Evolutionary conservation across 202 grass and related monocot genomes (phyloP).

Genomic region (Dendrocalamus latiflorus): DNA sequence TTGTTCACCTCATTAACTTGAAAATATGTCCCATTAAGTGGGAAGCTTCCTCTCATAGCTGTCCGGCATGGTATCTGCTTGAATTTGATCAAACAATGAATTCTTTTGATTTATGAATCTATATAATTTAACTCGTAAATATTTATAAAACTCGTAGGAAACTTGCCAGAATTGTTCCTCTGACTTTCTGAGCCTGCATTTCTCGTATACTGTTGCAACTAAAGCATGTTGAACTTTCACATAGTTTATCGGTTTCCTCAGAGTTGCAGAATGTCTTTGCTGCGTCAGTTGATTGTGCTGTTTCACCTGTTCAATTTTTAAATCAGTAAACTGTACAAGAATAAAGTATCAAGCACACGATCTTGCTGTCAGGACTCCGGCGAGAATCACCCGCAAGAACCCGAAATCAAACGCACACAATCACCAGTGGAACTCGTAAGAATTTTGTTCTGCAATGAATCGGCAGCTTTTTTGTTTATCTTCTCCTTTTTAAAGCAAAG

Average conservation of each 20-base stretch:
- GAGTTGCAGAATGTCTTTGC: conserved; percentile 67
- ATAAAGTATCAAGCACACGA: conserved; percentile 1
- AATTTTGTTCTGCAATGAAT: too few species aligned
- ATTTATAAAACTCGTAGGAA: neutral
- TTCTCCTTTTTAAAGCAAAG: too few species aligned
- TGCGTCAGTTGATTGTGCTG: conserved; percentile 72
- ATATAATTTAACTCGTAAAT: conserved; percentile 13
- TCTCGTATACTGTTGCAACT: conserved; percentile 68
- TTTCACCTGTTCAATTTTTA: conserved; percentile 61
- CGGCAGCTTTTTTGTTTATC: too few species aligned
- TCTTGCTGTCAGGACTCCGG: too few species aligned
- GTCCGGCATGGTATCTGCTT: conserved; percentile 87
- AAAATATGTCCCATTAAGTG: too few species aligned
- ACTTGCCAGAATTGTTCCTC: conserved; percentile 75
- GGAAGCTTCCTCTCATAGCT: conserved; percentile 93
- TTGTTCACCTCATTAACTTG: conserved; percentile 77
- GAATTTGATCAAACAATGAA: conserved; percentile 32
- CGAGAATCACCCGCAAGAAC: too few species aligned
- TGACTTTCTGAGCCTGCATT: conserved; percentile 58
- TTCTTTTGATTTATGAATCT: conserved; percentile 4
- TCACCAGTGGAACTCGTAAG: too few species aligned
- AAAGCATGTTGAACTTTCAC: conserved; percentile 57
- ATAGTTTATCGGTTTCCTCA: conserved; percentile 51
- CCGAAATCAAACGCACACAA: too few species aligned
- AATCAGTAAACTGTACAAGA: conserved; percentile 8